These are phyloP conservation scores for Sisymbrium altissimum DNA, from an alignment of 345 rosid genomes.

Conservation along the genomic window DNA sequence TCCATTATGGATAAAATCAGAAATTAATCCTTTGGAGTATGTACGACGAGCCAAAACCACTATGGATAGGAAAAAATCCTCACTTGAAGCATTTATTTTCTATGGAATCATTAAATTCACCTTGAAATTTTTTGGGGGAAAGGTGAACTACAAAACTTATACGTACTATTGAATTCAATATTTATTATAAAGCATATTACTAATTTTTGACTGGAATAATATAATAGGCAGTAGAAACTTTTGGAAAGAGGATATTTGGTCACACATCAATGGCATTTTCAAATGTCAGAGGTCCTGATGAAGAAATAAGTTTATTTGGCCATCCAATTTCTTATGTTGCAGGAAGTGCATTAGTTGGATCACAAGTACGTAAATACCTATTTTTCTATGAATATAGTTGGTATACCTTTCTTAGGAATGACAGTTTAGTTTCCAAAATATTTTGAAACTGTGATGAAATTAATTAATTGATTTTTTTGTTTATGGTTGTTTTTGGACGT, in stretches of 20 bases:
- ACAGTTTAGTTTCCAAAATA: background rate
- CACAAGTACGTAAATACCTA: conserved; percentile 38
- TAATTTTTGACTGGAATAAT: background rate
- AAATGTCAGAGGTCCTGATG: conserved; percentile 49
- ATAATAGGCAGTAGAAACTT: background rate
- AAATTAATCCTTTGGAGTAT: conserved; percentile 47
- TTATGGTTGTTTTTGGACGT: conserved; percentile 36
- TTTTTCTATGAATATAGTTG: background rate
- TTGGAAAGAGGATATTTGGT: conserved; percentile 31
- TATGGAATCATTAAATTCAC: conserved; percentile 21
- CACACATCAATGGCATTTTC: conserved; percentile 51
- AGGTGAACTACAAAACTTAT: conserved; percentile 26
- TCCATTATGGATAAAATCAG: conserved; percentile 41
- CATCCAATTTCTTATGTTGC: conserved; percentile 56
- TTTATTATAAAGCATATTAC: background rate
- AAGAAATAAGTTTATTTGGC: conserved; percentile 54
- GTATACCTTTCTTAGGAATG: background rate
- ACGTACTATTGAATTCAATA: background rate
- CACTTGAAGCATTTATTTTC: conserved; percentile 40
- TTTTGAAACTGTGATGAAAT: background rate
- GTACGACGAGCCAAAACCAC: conserved; percentile 46
- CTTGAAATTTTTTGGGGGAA: conserved; percentile 34
- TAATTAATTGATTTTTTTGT: conserved; percentile 20
- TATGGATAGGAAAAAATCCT: conserved; percentile 44
- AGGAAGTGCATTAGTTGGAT: conserved; percentile 49